These are phyloP conservation scores for Umbilicus rupestris DNA, from an alignment of 164 flowering plant genomes.

Conservation along the genomic window DNA sequence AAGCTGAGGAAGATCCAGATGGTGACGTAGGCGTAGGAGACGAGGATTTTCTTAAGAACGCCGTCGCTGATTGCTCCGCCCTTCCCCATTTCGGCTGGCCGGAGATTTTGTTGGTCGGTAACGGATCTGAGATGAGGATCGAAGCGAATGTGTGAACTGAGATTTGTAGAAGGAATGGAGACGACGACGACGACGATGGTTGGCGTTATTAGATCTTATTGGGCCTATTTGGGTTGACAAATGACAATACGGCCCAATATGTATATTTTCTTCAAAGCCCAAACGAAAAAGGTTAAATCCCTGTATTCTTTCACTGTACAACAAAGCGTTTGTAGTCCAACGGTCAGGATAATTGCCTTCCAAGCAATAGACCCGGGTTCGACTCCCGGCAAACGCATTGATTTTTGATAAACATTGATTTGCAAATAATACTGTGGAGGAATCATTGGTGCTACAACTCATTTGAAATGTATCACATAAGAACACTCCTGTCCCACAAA, in stretches of 20 bases:
- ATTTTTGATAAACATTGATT: too few relatives aligned
- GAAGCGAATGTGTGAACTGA: background rate
- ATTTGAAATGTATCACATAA: too few relatives aligned
- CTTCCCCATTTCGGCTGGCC: constrained; percentile 20
- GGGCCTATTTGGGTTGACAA: too few relatives aligned
- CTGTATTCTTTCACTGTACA: too few relatives aligned
- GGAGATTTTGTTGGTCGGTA: background rate
- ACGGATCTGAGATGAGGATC: background rate
- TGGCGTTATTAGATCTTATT: background rate
- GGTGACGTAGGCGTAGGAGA: constrained; percentile 38
- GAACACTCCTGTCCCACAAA: too few relatives aligned
- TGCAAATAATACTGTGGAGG: too few relatives aligned
- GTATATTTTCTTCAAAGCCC: too few relatives aligned
- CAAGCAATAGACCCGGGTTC: constrained; percentile 92
- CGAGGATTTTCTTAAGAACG: constrained; percentile 35
- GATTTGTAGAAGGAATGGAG: background rate
- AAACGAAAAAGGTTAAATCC: too few relatives aligned
- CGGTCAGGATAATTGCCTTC: constrained; percentile 94
- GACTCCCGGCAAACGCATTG: constrained; percentile 78
- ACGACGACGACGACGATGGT: background rate
- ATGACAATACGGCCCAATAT: too few relatives aligned
- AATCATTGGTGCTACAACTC: too few relatives aligned
- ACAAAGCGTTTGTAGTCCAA: constrained; percentile 75
- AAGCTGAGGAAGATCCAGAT: constrained; percentile 49
- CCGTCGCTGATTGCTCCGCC: constrained; percentile 32